phyloP scores from a whole-genome alignment of 495 filamentous ascomycete genomes.

The Tuber umbilicatum region DNA sequence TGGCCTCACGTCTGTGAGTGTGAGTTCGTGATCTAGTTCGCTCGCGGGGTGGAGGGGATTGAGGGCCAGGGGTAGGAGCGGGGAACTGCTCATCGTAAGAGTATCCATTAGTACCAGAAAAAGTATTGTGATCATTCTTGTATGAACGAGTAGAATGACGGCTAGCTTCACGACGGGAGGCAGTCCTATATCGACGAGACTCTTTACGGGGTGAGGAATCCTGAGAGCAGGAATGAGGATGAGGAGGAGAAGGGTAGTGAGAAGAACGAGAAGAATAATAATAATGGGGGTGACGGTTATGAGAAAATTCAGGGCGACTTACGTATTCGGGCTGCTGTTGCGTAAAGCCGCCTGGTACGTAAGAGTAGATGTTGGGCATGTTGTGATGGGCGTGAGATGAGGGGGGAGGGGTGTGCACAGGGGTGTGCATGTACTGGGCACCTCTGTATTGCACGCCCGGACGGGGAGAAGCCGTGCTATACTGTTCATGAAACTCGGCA shows the following conservation, averaged over 20 bases:
- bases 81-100: constrained; percentile 29
- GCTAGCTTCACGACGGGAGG: constrained; percentile 1
- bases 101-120: constrained; percentile 29
- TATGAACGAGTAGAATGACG: not conserved
- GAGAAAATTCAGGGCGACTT: constrained; percentile 32
- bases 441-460: constrained; percentile 34
- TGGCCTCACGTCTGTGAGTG: constrained; percentile 33
- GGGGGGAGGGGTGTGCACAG: constrained; percentile 41
- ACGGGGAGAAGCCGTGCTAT: constrained; percentile 36
- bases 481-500: constrained; percentile 35
- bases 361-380: constrained; percentile 40
- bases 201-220: not conserved
- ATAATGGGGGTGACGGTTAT: constrained; percentile 15
- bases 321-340: constrained; percentile 41
- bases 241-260: constrained; percentile 14
- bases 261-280: too few relatives aligned
- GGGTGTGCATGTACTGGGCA: constrained; percentile 36
- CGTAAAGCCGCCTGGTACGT: constrained; percentile 41
- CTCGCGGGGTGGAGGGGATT: constrained; percentile 36
- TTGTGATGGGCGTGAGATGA: constrained; percentile 37
- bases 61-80: constrained; percentile 35
- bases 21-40: constrained; percentile 35
- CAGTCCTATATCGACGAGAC: not conserved
- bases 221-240: constrained; percentile 9
- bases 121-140: constrained; percentile 3